A percentile compares a stretch with the other conserved stretches of the same genome.
Conservation (phyloP, 768 basidiomycete genomes). For the Russula griseocarnosa region DNA sequence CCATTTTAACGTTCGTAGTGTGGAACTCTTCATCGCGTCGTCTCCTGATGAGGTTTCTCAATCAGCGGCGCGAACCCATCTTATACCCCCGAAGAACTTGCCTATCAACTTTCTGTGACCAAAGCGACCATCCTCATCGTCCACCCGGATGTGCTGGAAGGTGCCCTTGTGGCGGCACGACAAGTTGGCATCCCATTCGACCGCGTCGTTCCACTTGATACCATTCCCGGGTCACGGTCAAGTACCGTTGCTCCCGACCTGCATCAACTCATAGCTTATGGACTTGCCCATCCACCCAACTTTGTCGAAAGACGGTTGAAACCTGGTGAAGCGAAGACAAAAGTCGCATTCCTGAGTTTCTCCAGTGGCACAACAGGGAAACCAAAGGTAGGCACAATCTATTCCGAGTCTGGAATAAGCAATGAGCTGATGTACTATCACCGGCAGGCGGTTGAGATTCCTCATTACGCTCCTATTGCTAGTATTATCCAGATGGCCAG, state of each 20-base stretch:
- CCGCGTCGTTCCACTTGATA: constrained; percentile 34
- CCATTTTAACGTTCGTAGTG: constrained; percentile 30
- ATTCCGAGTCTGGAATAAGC: constrained; percentile 33
- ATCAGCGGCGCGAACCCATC: constrained; percentile 58
- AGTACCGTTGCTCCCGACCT: constrained; percentile 34
- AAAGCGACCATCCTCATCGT: constrained; percentile 33
- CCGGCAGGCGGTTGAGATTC: constrained; percentile 57
- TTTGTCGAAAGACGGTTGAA: constrained; percentile 47
- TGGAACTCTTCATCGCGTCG: not conserved
- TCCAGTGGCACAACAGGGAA: constrained; percentile 74
- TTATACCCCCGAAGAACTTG: constrained; percentile 55
- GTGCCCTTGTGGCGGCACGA: constrained; percentile 35
- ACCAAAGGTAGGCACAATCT: constrained; percentile 32
- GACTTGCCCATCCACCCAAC: constrained; percentile 35
- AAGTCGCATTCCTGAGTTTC: constrained; percentile 64
- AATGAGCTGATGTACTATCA: constrained; percentile 31
- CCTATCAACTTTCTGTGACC: constrained; percentile 45
- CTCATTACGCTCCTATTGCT: constrained; percentile 58
- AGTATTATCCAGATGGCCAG: constrained; percentile 39
- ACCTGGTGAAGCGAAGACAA: constrained; percentile 56
- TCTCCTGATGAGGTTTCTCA: not conserved
- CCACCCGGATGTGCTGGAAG: constrained; percentile 32
- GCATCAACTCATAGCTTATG: constrained; percentile 47
- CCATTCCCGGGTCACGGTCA: not conserved
- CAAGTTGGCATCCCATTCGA: constrained; percentile 34